A percentile compares a stretch with the other conserved stretches of the same genome.
Conservation (phyloP, 768 basidiomycete species). For the Tubosaeta sp. region DNA sequence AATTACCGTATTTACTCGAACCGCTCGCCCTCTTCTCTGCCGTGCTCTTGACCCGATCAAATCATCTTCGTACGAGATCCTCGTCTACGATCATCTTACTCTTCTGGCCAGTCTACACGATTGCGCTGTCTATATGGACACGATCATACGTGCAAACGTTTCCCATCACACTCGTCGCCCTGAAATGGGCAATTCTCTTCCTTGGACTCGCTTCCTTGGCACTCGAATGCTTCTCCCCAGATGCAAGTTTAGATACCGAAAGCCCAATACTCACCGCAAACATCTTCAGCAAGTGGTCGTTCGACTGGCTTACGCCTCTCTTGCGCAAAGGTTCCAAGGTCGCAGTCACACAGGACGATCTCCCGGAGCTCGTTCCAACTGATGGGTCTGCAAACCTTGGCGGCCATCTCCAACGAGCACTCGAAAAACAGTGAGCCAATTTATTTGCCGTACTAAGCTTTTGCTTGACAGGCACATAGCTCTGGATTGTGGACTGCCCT, state of each 20-base stretch:
- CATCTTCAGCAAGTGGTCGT: constrained; percentile 78
- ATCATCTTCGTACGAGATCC: constrained; percentile 64
- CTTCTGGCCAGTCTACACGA: constrained; percentile 80
- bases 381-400: constrained; percentile 75
- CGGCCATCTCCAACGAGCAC: constrained; percentile 50
- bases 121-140: constrained; percentile 49
- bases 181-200: constrained; percentile 41
- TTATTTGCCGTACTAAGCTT: not conserved
- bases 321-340: constrained; percentile 65
- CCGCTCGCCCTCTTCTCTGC: constrained; percentile 48
- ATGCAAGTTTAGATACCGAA: constrained; percentile 46
- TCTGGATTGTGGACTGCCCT: constrained; percentile 70
- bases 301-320: constrained; percentile 81
- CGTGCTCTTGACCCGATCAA: constrained; percentile 53
- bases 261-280: constrained; percentile 75
- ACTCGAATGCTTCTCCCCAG: constrained; percentile 70
- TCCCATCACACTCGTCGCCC: constrained; percentile 34
- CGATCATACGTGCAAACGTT: constrained; percentile 48
- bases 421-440: constrained; percentile 58
- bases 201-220: constrained; percentile 54
- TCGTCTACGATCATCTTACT: constrained; percentile 73
- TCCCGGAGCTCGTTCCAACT: constrained; percentile 63
- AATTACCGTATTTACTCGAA: constrained; percentile 55
- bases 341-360: constrained; percentile 80
- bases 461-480: constrained; percentile 30